Base-by-base conservation (phyloP, 1,284 basidiomycete genomes). In the Cryptococcus neoformans region DNA sequence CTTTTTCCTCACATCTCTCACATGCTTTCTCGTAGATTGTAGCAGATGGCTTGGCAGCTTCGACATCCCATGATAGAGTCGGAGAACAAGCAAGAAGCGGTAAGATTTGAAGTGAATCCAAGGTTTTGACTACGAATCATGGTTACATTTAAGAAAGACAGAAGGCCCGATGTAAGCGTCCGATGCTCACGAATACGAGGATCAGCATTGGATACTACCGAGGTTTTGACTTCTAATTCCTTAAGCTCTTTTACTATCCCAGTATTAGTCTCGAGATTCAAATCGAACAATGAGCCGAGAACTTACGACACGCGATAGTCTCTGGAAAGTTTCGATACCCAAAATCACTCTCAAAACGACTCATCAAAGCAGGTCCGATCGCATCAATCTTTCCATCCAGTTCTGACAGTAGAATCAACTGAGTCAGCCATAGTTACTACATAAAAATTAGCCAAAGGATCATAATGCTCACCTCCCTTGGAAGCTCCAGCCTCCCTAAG, bases 121-220 rank as follows among this genome's bases (percentile, higher is more conserved):
- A 66, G 1, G 75, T 73, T 35, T 59, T 66, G 35, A 74, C 74
- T 76, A 54, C 40, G 46, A 47, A 21, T 12, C n/a, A 49, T 16
- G 16, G 17, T 12, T 28, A 37, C 2, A 34, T 54, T n/a, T n/a
- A 4, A 8, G n/a, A 41, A 4, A 34, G 4, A 38, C 16, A 38
- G n/a, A 10, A 38, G 51, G 63, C 72, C 28, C 28, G 28, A 4
- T 3, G 3, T 28, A 28, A 28, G 28, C 2, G 28, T 28, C 4
- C 28, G 28, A 28, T 28, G 28, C 28, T 51, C 37, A 74, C 74
- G 55, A 45, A 79, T 78, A 1, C 76, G 63, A 12, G 73, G 71
- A 54, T 79, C 77, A 2, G 76, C 69, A 56, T 79, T 79, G 5
- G 75, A 76, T 2, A 78, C 66, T 17, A 75, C 59, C 1, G 70